Evolutionary conservation across 2,329 filamentous ascomycete species (phyloP).

Genomic region (Xylariaceae sp.): DNA sequence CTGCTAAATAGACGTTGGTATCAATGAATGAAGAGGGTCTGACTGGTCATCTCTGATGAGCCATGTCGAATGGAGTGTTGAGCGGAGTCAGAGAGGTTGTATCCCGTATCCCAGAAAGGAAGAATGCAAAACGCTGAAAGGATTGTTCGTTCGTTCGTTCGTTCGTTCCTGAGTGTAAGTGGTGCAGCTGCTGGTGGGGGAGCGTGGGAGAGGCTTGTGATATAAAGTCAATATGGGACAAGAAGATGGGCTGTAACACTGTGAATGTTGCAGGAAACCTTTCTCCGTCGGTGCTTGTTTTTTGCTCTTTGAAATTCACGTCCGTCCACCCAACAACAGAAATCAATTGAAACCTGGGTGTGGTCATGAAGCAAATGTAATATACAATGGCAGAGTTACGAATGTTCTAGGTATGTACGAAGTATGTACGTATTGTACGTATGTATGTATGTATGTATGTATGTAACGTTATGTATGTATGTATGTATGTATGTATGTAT

Average conservation of each 20-base stretch:
- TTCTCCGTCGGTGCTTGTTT: background rate
- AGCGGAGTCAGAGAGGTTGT: background rate
- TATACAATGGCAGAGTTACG: slow-evolving; percentile 28
- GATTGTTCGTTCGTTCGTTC: background rate
- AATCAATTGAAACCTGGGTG: slow-evolving; percentile 29
- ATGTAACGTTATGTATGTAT: slow-evolving; percentile 6
- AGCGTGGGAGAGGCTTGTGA: background rate
- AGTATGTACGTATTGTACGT: too few relatives aligned
- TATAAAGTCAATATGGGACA: background rate
- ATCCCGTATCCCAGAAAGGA: background rate
- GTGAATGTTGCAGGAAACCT: background rate
- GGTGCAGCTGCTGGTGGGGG: background rate
- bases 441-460: slow-evolving; percentile 8
- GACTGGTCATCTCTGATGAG: slow-evolving; percentile 31
- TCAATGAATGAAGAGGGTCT: slow-evolving; percentile 17
- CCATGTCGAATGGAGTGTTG: slow-evolving; percentile 12
- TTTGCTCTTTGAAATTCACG: background rate
- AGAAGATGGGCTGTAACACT: background rate
- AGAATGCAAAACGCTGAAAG: background rate
- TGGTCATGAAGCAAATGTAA: slow-evolving; percentile 32
- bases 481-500: slow-evolving; percentile 9
- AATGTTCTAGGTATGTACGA: slow-evolving; percentile 31
- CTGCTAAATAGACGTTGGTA: slow-evolving; percentile 16
- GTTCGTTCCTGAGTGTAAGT: background rate
- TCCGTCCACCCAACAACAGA: slow-evolving; percentile 17